Base-by-base conservation (phyloP, 148 eudicot genomes). In the Rheum nobile region DNA sequence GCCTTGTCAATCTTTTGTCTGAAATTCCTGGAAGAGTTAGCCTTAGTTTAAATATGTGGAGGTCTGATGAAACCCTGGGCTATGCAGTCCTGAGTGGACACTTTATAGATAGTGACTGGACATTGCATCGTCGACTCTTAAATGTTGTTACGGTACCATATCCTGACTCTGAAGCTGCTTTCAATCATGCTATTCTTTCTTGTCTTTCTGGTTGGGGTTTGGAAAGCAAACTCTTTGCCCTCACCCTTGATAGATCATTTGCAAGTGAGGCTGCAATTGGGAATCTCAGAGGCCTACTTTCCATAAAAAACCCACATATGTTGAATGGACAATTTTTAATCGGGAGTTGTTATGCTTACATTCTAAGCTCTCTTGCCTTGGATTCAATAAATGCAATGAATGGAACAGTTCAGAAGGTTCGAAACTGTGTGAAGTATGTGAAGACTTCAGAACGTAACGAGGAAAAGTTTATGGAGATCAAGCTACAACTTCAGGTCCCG, bases 401-500 rank as follows among this genome's bases (percentile, higher is more conserved):
- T 32, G 84, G 75, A 65, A 85, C 76, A 19, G 80, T 92, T 67
- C 76, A 73, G 76, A 92, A 83, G 82, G 91, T 96, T 67, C 92
- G 99, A 50, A 80, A 83, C 43, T 75, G 89, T 80, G 88, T 96
- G 46, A 90, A 86, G 89, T 89, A 82, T 77, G 89, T 96, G 13
- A 86, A 82, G 79, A 75, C 86, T 39, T 82, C 88, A 4, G 83
- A 85, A 13, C 74, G 71, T 48, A 76, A 73, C 67, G 87, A 83
- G 82, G 83, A 77, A 21, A 84, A 77, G 61, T 89, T 91, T 72
- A 74, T 38, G 35, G 74, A 84, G 29, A 75, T 89, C 47, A 87
- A 83, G 79, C 76, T 81, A 57, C 86, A 76, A 76, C 94, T 91
- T 76, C 90, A 85, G 80, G 81, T 81, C 29, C 92, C 90, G 0